These are phyloP conservation scores for Cystobasidium slooffiae DNA, from an alignment of 1,284 basidiomycete species.

Conservation along the genomic window DNA sequence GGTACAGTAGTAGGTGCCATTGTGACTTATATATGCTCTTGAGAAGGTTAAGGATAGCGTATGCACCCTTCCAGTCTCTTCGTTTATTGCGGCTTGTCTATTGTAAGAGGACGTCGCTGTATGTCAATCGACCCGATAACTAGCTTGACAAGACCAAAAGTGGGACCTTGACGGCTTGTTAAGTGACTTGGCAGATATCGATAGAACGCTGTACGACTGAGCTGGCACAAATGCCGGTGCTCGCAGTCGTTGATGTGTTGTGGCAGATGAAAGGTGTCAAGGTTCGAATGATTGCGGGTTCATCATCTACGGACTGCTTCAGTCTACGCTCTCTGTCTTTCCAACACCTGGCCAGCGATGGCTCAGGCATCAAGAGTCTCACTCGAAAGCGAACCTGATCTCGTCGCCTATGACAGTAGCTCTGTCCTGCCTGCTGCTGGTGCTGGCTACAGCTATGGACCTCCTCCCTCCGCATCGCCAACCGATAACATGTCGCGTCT, in stretches of 20 bases:
- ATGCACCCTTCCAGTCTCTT: background rate
- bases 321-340: too few species aligned
- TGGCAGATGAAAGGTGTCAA: too few species aligned
- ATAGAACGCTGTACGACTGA: too few species aligned
- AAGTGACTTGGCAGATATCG: too few species aligned
- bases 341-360: slow-evolving; percentile 15
- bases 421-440: slow-evolving; percentile 20
- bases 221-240: too few species aligned
- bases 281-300: too few species aligned
- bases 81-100: background rate
- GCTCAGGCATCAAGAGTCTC: slow-evolving; percentile 19
- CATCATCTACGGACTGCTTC: too few species aligned
- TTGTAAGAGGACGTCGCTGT: background rate
- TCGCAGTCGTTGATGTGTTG: too few species aligned
- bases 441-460: slow-evolving; percentile 40
- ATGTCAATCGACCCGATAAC: too few species aligned
- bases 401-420: slow-evolving; percentile 28
- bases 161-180: too few species aligned
- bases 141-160: too few species aligned
- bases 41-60: background rate
- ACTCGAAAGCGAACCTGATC: slow-evolving; percentile 38
- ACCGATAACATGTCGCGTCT: slow-evolving; percentile 5
- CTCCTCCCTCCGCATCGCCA: background rate
- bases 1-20: slow-evolving; percentile 40
- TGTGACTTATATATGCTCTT: background rate